Percentiles rank a stretch among this genome's conserved stretches.
phyloP scores from a whole-genome alignment of 169 alveolate genomes.

The Plasmodium coatneyi region DNA sequence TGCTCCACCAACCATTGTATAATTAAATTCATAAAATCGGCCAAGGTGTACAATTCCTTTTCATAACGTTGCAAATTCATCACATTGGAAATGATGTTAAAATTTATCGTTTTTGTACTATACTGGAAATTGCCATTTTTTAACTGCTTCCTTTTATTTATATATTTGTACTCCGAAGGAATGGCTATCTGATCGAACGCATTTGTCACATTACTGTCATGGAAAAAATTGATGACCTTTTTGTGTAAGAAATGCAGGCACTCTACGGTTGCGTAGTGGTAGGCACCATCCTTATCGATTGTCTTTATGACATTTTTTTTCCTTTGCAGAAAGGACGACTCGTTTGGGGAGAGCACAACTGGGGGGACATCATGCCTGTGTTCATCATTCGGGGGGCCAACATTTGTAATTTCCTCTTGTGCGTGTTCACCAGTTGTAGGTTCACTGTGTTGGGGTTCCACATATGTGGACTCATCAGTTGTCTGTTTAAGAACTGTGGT shows the following conservation, averaged over 20 bases:
- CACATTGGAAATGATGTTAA: conserved; percentile 54
- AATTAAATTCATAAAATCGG: conserved; percentile 24
- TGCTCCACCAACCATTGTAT: conserved; percentile 19
- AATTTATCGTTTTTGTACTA: background rate
- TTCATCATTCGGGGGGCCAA: background rate
- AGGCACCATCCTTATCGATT: background rate
- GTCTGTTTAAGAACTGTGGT: background rate
- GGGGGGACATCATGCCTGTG: background rate
- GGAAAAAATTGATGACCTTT: conserved; percentile 11
- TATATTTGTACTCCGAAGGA: conserved; percentile 13
- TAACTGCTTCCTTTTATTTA: background rate
- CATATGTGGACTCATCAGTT: background rate
- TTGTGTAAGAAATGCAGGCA: conserved; percentile 53
- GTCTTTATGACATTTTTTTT: conserved; percentile 11
- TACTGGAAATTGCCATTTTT: background rate
- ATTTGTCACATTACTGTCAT: conserved; percentile 29
- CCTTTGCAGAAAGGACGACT: background rate
- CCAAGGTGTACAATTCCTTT: conserved; percentile 21
- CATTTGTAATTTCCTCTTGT: background rate
- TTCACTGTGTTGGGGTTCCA: background rate
- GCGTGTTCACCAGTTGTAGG: background rate
- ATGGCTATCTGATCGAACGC: conserved; percentile 48
- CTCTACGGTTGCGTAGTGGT: conserved; percentile 20
- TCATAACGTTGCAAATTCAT: conserved; percentile 58
- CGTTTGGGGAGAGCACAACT: background rate